Evolutionary conservation across 768 basidiomycete species (phyloP).

Genomic region (Russula sp.): DNA sequence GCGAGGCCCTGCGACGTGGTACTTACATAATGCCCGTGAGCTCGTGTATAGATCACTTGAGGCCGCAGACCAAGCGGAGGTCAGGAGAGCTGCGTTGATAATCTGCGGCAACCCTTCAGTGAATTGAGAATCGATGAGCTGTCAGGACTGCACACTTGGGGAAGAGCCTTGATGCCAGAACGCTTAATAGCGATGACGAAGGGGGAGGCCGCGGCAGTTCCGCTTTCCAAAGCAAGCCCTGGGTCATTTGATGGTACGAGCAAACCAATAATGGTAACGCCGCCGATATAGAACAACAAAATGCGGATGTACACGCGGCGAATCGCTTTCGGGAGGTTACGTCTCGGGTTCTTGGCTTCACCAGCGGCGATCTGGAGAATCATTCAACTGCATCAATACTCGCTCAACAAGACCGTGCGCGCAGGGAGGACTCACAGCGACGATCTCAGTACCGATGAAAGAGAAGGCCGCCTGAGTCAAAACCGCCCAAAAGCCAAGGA

Average conservation of each 20-base stretch:
- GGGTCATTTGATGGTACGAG: conserved; percentile 69
- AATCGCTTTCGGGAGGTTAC: conserved; percentile 54
- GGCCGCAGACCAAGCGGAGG: conserved; percentile 90
- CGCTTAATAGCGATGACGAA: conserved; percentile 86
- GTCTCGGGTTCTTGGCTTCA: conserved; percentile 85
- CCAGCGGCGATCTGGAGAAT: conserved; percentile 66
- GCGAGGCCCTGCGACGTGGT: neutral
- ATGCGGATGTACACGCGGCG: conserved; percentile 70
- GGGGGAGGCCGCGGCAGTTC: conserved; percentile 70
- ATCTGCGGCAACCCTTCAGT: conserved; percentile 37
- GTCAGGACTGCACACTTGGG: conserved; percentile 50
- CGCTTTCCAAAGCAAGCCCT: conserved; percentile 44
- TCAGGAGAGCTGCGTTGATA: conserved; percentile 78
- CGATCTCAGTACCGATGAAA: conserved; percentile 91
- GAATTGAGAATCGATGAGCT: neutral
- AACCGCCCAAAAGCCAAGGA: conserved; percentile 66
- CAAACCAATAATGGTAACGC: conserved; percentile 74
- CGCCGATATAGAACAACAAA: conserved; percentile 60
- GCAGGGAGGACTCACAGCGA: conserved; percentile 53
- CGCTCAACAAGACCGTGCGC: conserved; percentile 1
- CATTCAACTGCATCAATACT: neutral
- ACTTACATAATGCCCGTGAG: conserved; percentile 77
- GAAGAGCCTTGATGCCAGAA: conserved; percentile 83
- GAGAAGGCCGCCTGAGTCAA: conserved; percentile 90
- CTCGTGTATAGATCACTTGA: conserved; percentile 86